Base-by-base conservation (phyloP, 352 stramenopile species). In the Globisporangium okanoganense region DNA sequence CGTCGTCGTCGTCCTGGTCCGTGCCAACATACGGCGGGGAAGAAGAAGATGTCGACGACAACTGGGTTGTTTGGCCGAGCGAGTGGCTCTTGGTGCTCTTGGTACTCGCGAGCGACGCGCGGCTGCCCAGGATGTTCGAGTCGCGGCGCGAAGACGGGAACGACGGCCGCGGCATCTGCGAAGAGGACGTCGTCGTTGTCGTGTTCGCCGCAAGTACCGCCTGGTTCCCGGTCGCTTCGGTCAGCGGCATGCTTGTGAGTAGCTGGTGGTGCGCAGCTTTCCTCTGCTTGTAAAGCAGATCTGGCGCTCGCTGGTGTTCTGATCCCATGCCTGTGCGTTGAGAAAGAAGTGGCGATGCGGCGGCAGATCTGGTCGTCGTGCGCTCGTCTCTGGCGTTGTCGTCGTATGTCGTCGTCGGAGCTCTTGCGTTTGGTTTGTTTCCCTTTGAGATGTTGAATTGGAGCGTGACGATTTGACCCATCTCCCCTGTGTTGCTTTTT, bases 51-150 rank as follows among this genome's bases (percentile, higher is more conserved):
- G 55, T 40, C 18, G 63, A 61, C 57, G 63, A 63, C 40, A 43
- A 27, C 57, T 64, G 60, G 29, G 29, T 33, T 35, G 63, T 66
- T 27, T 47, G 31, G 7, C 35, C 41, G 45, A 57, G 48, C 49
- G 58, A 64, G 36, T 49, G 58, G 35, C 24, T 64, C 58, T 64
- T 92, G 51, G 72, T 79, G 35, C 24, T 64, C 58, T 64, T 92
- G 54, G 72, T 79, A n/a, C 72, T 92, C 43, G 92, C 91, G 81
- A 67, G 85, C 60, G 89, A 89, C 59, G 74, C 78, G 27, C 57
- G 72, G 48, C 31, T 83, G 31, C 74, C 88, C 27, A 64, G 49
- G 58, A 64, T 64, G 49, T 64, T 64, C n/a, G 58, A 64, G 38
- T 64, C 58, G 49, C 58, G 58, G 38, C 38, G 58, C 25, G 58